Evolutionary conservation across 1,139 yeast genomes (phyloP), one percentile per base, ranked within the genome.

Genomic region (Hemisphaericaspora lyxosophila): DNA sequence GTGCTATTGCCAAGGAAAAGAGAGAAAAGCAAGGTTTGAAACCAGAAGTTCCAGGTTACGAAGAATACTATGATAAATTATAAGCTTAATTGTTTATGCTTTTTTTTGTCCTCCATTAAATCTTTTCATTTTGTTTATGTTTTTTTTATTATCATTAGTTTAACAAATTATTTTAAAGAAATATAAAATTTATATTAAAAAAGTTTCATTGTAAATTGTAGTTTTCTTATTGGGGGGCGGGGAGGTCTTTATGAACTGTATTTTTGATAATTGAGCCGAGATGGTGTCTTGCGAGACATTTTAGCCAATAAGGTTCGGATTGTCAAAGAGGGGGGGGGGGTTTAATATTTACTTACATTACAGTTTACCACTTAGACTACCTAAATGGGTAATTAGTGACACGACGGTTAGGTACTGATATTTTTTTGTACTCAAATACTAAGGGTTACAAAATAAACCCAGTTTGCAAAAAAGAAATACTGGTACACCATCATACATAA

Each of bases 41-140:
- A 87, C 89, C 87, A 62, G 84, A 71, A 62, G 96, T 90, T 73
- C 97, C 98, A 77, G 96, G 95, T 72, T 92, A 92, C 87, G 95
- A 88, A 78, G 97, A 92, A 80, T 92, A 87, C 85, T 92, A 92
- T 81, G 98, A 92, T 82, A 90, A 90, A 79, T 88, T 92, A 78
- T 92, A 88, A 82, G 77, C 38, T 31, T 28, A 20, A 31, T 9
- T 20, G 12, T 7, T 22, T 17, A 12, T 31, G 7, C 7, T n/a
- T n/a, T n/a, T n/a, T n/a, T n/a, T n/a, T n/a, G n/a, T n/a, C n/a
- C n/a, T n/a, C n/a, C n/a, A n/a, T n/a, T n/a, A n/a, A n/a, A n/a
- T n/a, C 12, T 9, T 18, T 18, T 27, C 22, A 16, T 27, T 18
- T 27, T 31, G 27, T 31, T 31, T 24, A 23, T 31, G 34, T 31